Base-by-base conservation (phyloP, 371 early-diverging fungal species). In the Sporodiniella umbellata region DNA sequence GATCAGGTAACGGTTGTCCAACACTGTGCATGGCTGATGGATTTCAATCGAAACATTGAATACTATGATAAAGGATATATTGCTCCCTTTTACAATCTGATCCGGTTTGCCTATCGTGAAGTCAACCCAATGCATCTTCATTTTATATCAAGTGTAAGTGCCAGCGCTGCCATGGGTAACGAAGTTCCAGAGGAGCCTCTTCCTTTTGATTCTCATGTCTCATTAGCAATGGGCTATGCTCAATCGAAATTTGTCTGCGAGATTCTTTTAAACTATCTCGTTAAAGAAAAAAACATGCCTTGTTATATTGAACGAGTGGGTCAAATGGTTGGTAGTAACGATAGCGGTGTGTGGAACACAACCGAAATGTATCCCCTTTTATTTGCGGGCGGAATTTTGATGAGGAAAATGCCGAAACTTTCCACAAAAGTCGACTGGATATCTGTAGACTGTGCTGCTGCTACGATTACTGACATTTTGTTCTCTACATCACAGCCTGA, bases 191-290 rank as follows among this genome's bases (percentile, higher is more conserved):
- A 78, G 26, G 31, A 42, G 3, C 55, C 54, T 10, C 23, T 67
- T 0, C 64, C 62, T 17, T 25, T 66, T 5, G 59, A 72, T 33
- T 45, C 68, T 11, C 52, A 51, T 28, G 58, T 64, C 17, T 25
- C 58, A 11, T 60, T 65, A 56, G 61, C 70, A 6, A 68, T 68
- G 59, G 74, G 78, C 1, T 78, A 74, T 37, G 62, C 57, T 7
- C 68, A 72, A 4, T 68, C 68, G 23, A 78, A 78, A 35, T 70
- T 62, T 33, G 55, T 78, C 30, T 55, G 60, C 19, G 72, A 78
- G 31, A 52, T 51, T 2, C 45, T 78, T 18, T 51, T 66, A 1
- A 25, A 61, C 12, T 64, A 62, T 33, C 51, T 66, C 18, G 52
- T 63, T 11, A 33, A 40, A 0, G 43, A 70, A 33, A 73, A 67